Conservation (phyloP, 1,284 basidiomycete genomes). For the Sphaerobolus stellatus region DNA sequence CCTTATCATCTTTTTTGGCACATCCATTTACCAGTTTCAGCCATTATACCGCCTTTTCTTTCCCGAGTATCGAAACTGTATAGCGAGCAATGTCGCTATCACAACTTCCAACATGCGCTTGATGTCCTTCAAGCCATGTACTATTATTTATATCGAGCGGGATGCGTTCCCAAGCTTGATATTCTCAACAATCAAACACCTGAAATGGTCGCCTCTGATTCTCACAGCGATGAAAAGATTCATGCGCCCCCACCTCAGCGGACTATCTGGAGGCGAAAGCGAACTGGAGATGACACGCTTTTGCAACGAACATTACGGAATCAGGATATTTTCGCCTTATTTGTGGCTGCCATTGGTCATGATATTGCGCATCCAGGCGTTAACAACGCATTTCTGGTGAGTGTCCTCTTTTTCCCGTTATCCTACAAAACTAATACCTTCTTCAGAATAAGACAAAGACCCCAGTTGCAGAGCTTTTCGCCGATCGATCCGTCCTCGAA, state of each 20-base stretch:
- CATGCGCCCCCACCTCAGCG: constrained; percentile 12
- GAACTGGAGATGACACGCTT: constrained; percentile 41
- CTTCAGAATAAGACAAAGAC: constrained; percentile 86
- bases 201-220: background rate
- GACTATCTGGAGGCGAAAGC: constrained; percentile 46
- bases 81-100: constrained; percentile 87
- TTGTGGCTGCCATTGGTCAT: constrained; percentile 90
- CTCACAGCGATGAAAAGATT: constrained; percentile 14
- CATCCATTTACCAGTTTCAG: background rate
- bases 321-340: constrained; percentile 79
- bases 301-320: constrained; percentile 56
- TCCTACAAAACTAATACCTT: constrained; percentile 12
- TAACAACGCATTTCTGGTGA: constrained; percentile 88
- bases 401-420: constrained; percentile 27
- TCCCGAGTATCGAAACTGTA: constrained; percentile 42
- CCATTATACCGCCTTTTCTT: background rate
- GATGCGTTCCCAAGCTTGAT: constrained; percentile 70
- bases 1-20: background rate
- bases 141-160: constrained; percentile 74
- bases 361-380: constrained; percentile 95
- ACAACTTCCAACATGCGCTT: constrained; percentile 93
- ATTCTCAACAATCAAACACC: constrained; percentile 15
- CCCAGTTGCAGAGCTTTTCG: constrained; percentile 84
- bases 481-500: constrained; percentile 86
- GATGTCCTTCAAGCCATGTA: constrained; percentile 94